Base-by-base conservation (phyloP, 2,329 filamentous ascomycete species). In the Epichloe gansuensis region DNA sequence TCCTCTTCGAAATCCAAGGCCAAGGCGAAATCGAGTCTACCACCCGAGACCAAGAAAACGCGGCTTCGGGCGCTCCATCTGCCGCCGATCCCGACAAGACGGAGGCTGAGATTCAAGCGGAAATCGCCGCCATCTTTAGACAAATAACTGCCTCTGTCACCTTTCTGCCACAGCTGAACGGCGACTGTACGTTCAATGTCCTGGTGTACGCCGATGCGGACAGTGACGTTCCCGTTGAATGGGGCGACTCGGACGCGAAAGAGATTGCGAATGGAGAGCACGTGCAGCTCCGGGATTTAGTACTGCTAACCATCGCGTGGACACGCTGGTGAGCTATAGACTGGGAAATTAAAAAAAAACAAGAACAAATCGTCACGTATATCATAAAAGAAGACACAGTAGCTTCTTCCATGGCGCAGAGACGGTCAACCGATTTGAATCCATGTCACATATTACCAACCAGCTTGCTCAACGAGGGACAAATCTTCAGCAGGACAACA, bases 141-240 rank as follows among this genome's bases (percentile, higher is more conserved):
- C 93, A 98, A 66, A 97, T 98, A 68, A 98, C 93, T 1, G 93
- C 93, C 1, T 95, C 89, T 0, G 93, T 98, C 52, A 97, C 93
- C 0, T 98, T 98, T 67, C 75, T 98, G 12, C 93, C 93, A 0
- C 91, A 97, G 72, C 80, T 98, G 5, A 64, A 55, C 57, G 91
- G 91, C 42, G 88, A 95, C 68, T 98, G 91, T 75, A 97, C 93
- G 11, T 98, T 98, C 76, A 98, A 98, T 65, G 91, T 98, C 47
- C 79, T 98, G 42, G 93, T 98, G 3, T 98, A 98, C 66, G 93
- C 93, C 50, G 91, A 98, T 66, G 91, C 91, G 17, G 91, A 97
- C 69, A 93, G 87, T 54, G 91, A 97, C 47, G 93, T 98, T 13
- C 93, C 93, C 4, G 85, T 98, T 54, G 93, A 98, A 69, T 98